Conservation (phyloP, 2,329 filamentous ascomycete species). For the Pseudogymnoascus sp. region DNA sequence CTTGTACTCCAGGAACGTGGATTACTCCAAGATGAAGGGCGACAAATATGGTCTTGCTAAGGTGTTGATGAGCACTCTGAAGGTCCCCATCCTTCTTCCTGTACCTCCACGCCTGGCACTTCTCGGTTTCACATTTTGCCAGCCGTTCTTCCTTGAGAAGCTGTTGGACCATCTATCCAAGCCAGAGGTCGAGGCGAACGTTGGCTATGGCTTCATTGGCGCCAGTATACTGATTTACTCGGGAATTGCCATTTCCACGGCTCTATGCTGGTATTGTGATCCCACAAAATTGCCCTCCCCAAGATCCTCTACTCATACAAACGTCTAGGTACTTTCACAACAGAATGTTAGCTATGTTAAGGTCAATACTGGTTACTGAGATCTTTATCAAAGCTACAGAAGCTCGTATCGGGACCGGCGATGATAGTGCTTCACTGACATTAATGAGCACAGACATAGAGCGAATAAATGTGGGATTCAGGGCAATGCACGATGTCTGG, state of each 20-base stretch:
- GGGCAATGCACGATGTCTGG: slow-evolving; percentile 15
- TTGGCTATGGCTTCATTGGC: slow-evolving; percentile 33
- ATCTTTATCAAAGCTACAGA: slow-evolving; percentile 12
- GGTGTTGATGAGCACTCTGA: slow-evolving; percentile 21
- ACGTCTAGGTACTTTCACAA: not conserved
- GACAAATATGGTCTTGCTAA: slow-evolving; percentile 17
- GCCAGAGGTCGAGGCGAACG: slow-evolving; percentile 17
- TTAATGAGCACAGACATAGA: slow-evolving; percentile 23
- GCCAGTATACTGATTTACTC: slow-evolving; percentile 33
- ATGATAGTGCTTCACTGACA: slow-evolving; percentile 17
- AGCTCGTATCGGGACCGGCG: slow-evolving; percentile 11
- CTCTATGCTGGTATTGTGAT: slow-evolving; percentile 11
- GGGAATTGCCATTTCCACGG: slow-evolving; percentile 31
- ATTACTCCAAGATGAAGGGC: slow-evolving; percentile 12
- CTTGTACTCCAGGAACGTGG: slow-evolving; percentile 10
- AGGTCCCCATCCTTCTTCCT: slow-evolving; percentile 21
- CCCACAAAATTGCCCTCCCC: not conserved
- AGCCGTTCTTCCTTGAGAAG: slow-evolving; percentile 36
- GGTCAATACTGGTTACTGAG: slow-evolving; percentile 9
- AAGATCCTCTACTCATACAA: slow-evolving; percentile 12
- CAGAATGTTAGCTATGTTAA: slow-evolving; percentile 10
- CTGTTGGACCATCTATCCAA: slow-evolving; percentile 26
- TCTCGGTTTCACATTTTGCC: slow-evolving; percentile 35
- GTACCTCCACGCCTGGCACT: slow-evolving; percentile 30
- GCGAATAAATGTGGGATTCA: slow-evolving; percentile 13